Base-by-base conservation (phyloP, 495 filamentous ascomycete genomes). In the Lindgomyces ingoldianus region DNA sequence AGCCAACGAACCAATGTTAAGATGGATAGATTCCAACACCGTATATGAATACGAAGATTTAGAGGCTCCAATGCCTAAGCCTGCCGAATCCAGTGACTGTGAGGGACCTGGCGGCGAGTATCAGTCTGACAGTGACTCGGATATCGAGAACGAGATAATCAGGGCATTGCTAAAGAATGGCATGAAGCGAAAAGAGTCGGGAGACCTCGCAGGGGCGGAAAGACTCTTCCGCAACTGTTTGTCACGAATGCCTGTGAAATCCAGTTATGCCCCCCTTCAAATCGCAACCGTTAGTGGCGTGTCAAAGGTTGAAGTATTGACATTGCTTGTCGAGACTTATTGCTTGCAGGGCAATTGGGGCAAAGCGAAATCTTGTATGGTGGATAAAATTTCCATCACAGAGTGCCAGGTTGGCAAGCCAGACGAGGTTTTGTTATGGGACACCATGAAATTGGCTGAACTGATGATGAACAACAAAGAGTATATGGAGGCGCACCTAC, bases 91-190 rank as follows among this genome's bases (percentile, higher is more conserved):
- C 6, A 39, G 33, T 14, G 33, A 39, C 33, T 14, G 33, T 14
- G 33, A 39, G 33, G 33, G 33, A 39, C 33, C 33, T 14, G 14
- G 33, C 49, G 4, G 27, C 26, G 6, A 33, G 3, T 45, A 41
- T 25, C 22, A 55, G 2, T 63, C 60, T 4, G 62, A 65, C 30
- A 49, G 39, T 10, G 62, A 65, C 45, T 65, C 62, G 4, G 62
- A 65, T 45, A 29, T 65, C 26, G 62, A 65, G 29, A 39, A 18
- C 25, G 62, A 65, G 42, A 41, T 59, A 14, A 45, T 53, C n/a
- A 33, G 29, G 16, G 62, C 29, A 1, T 29, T 65, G 6, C 22
- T 58, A 2, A 59, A 52, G 4, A 41, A 29, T 16, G 62, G 62
- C 1, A 49, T 25, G 42, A 48, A 39, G 18, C 11, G 24, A 22